A percentile compares a stretch with the other conserved stretches of the same genome.
phyloP scores from a whole-genome alignment of 1,139 yeast species.

The Candida anutae region DNA sequence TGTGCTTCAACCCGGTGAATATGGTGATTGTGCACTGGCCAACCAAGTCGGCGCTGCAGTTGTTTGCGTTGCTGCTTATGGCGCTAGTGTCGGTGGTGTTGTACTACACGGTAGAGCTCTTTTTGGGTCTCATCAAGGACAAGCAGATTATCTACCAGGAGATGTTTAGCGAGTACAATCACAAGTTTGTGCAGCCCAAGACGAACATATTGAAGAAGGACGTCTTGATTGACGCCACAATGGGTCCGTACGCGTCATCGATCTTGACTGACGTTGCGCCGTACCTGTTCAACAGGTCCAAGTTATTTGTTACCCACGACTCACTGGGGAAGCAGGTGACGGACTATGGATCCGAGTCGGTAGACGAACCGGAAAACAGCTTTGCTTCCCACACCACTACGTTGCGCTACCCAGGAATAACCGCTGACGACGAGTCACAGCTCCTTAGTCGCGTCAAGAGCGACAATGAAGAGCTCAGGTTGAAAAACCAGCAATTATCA shows the following conservation, averaged over 20 bases:
- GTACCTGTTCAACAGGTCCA: constrained; percentile 27
- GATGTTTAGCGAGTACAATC: constrained; percentile 55
- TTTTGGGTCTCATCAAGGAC: constrained; percentile 45
- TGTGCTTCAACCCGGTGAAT: constrained; percentile 52
- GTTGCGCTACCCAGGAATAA: background rate
- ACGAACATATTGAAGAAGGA: constrained; percentile 49
- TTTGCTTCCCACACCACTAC: background rate
- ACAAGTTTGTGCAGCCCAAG: constrained; percentile 59
- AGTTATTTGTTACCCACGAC: constrained; percentile 41
- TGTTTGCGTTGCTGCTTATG: constrained; percentile 9
- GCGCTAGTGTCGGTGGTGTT: constrained; percentile 30
- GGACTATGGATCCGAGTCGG: constrained; percentile 6
- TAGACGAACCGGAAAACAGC: constrained; percentile 1
- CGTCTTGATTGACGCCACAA: constrained; percentile 58
- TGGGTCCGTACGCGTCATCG: constrained; percentile 25
- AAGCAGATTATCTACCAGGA: constrained; percentile 56
- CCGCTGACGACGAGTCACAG: constrained; percentile 2
- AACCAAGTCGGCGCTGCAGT: constrained; percentile 18
- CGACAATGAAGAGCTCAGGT: constrained; percentile 9
- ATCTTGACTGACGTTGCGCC: constrained; percentile 24
- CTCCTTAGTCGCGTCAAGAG: constrained; percentile 6
- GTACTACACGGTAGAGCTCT: constrained; percentile 35
- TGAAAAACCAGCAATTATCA: constrained; percentile 7
- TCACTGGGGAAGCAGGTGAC: constrained; percentile 26
- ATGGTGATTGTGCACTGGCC: constrained; percentile 30